Conservation (phyloP, 202 grass and related monocot genomes). For the Digitaria exilis region DNA sequence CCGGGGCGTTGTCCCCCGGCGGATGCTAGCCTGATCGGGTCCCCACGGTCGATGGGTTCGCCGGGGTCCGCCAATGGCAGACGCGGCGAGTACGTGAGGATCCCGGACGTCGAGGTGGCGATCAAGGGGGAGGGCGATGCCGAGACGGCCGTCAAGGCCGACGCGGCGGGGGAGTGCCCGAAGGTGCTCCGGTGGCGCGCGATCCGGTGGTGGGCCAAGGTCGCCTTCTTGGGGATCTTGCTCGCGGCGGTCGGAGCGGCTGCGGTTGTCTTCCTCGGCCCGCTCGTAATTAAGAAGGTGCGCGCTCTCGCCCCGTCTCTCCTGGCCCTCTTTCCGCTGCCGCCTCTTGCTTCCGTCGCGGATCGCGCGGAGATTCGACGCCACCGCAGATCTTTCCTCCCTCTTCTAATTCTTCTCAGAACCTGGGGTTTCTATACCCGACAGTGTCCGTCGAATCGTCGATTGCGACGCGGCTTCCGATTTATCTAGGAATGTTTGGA, state of each 20-base stretch:
- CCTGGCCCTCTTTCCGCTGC: not conserved
- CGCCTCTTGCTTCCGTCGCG: conserved; percentile 5
- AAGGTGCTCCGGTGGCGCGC: conserved; percentile 52
- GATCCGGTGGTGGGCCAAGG: conserved; percentile 77
- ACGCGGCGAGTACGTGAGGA: conserved; percentile 66
- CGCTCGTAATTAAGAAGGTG: conserved; percentile 69
- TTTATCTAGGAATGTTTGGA: conserved; percentile 12
- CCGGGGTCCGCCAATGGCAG: conserved; percentile 57
- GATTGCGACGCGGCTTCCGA: not conserved
- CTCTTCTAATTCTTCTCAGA: not conserved
- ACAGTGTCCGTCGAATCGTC: not conserved
- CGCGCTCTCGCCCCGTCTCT: not conserved
- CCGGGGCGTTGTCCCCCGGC: conserved; percentile 7
- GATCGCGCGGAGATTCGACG: not conserved
- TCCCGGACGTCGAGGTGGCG: conserved; percentile 47
- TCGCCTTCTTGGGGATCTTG: conserved; percentile 48
- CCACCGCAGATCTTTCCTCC: conserved; percentile 9
- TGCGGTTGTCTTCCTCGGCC: conserved; percentile 62
- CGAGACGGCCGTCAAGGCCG: conserved; percentile 32
- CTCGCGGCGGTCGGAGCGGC: conserved; percentile 42
- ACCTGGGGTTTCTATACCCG: too few species aligned
- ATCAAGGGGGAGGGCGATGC: not conserved
- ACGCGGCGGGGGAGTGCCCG: conserved; percentile 43
- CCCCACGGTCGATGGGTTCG: conserved; percentile 42
- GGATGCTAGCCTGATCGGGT: conserved; percentile 46